Base-by-base conservation (phyloP, 2,329 filamentous ascomycete species). In the Sarocladium kiliense region DNA sequence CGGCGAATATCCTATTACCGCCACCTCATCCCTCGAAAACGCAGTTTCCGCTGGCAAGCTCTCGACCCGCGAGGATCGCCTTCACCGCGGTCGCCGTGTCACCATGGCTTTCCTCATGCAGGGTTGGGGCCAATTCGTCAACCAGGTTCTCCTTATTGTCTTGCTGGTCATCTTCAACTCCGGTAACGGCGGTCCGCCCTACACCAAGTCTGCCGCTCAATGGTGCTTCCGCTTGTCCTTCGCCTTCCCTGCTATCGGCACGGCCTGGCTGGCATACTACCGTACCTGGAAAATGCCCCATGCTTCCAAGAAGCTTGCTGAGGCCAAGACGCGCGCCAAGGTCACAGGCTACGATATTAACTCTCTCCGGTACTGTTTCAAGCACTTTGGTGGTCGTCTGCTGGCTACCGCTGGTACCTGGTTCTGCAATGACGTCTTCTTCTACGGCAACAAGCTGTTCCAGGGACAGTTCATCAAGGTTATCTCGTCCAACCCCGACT, bases 401-500 rank as follows among this genome's bases (percentile, higher is more conserved):
- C 66, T 96, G 19, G 93, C 93, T 51, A 97, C 93, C 19, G 86
- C 92, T 11, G 89, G 89, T 56, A 83, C 86, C 34, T 97, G 93
- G 93, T 97, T 93, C 73, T 89, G 87, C 76, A 97, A 97, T 72
- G 93, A 97, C 67, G 88, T 97, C 62, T 97, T 97, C 81, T 97
- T 97, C 79, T 97, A 97, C 77, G 93, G 93, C 64, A 97, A 96
- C 86, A 97, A 96, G 81, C 86, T 97, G 54, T 97, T 97, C 82
- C 92, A 96, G 75, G 83, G 82, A 59, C 83, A 93, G 68, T 97
- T 97, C 75, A 96, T 97, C 74, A 77, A 76, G 30, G 88, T 94
- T 66, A 86, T 97, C 62, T 88, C 86, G 55, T 79, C 84, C 54
- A 73, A 80, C 61, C 81, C 84, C 60, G 73, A 77, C 34, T 91